Evolutionary conservation across 2,329 filamentous ascomycete genomes (phyloP), one percentile per base, ranked within the genome.

Genomic region (Fusarium virguliforme): DNA sequence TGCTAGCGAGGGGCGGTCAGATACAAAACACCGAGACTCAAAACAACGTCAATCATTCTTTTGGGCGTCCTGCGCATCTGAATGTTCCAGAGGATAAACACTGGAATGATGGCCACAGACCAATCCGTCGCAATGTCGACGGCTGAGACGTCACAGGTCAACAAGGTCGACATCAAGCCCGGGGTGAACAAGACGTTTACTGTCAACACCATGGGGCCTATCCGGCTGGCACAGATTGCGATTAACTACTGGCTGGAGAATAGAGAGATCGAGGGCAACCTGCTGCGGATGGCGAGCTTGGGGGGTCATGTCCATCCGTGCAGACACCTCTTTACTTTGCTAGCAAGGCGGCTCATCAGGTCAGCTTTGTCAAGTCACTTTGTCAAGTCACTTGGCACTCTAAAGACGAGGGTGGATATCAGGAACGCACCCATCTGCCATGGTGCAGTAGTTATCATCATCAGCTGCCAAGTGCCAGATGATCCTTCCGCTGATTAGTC

Each of bases 191-290:
- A 71, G 22, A 77, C 32, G 2, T 74, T 78, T 15, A 56, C 70
- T 2, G 43, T 80, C 4, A 80, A 80, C n/a, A 66, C 71, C 1
- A 68, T 75, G 4, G 75, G 62, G 0, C 77, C 78, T 0, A 77
- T 79, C 6, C 67, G 74, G 2, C 38, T 78, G 1, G 73, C 77
- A 0, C 75, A 78, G 10, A 70, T 79, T 10, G 77, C 76, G 0
- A 55, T 79, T 10, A 68, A 76, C 40, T 77, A 79, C 54, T 81
- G 77, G 78, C 61, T 75, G 12, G 58, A 75, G 43, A 67, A 78
- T 40, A 62, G 37, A 2, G 5, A 61, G 1, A 13, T 70, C 8
- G 8, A 70, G 6, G 69, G 71, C 0, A 73, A 79, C 13, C 12
- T 80, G 0, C 41, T 81, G 2, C 75, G 71, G 50, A 41, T 81